Conservation (phyloP, 345 rosid species). For the Syzygium aromaticum region DNA sequence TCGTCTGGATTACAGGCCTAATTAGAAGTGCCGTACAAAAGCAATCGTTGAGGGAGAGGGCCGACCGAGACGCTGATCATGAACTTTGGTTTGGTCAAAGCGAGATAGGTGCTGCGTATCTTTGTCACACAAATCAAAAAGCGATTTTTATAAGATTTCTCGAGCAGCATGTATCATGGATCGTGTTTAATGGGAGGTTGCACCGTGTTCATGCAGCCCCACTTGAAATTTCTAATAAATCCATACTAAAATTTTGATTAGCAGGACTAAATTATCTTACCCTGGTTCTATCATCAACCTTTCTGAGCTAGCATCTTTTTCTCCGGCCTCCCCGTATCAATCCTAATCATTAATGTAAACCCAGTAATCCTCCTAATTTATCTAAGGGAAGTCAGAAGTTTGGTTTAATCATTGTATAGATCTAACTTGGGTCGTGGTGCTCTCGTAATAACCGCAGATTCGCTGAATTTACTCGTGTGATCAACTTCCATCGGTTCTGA, state of each 20-base stretch:
- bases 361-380: background rate
- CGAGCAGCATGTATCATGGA: conserved; percentile 17
- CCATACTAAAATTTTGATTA: background rate
- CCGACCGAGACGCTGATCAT: background rate
- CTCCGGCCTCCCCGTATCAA: background rate
- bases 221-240: background rate
- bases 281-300: background rate
- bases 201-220: background rate
- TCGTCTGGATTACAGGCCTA: background rate
- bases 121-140: background rate
- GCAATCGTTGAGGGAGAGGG: background rate
- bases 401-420: background rate
- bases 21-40: background rate
- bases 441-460: background rate
- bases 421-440: background rate
- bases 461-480: background rate
- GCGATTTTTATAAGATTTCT: background rate
- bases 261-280: background rate
- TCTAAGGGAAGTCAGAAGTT: background rate
- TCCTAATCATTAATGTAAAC: background rate
- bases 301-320: background rate
- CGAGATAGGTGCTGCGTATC: background rate
- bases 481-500: background rate
- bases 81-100: background rate
- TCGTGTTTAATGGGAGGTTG: conserved; percentile 10